These are phyloP conservation scores for Bipolaris bicolor DNA, from an alignment of 2,329 filamentous ascomycete species.

Conservation along the genomic window DNA sequence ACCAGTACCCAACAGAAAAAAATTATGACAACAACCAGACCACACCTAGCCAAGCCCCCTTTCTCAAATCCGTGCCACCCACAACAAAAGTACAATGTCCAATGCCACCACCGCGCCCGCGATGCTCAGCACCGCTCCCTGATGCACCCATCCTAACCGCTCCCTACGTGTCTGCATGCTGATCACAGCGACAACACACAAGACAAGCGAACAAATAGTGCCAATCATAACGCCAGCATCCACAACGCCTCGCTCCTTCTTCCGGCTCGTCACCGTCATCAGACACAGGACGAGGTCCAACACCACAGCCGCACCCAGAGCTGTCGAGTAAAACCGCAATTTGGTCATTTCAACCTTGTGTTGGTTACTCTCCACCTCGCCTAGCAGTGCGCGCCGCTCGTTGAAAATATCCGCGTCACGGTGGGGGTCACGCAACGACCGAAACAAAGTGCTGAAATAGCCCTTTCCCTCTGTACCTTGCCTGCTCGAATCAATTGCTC, in stretches of 20 bases:
- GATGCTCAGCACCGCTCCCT: constrained; percentile 34
- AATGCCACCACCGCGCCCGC: constrained; percentile 34
- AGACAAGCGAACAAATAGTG: constrained; percentile 66
- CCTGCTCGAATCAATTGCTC: constrained; percentile 32
- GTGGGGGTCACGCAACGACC: constrained; percentile 30
- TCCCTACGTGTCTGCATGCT: constrained; percentile 43
- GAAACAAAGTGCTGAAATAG: constrained; percentile 44
- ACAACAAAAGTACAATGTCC: constrained; percentile 40
- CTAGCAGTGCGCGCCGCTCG: constrained; percentile 57
- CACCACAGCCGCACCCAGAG: constrained; percentile 64
- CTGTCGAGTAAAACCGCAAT: constrained; percentile 54
- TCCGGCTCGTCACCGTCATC: constrained; percentile 71
- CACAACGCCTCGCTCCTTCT: constrained; percentile 72
- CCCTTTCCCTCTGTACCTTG: constrained; percentile 19
- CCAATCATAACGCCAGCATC: constrained; percentile 75
- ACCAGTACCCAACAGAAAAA: constrained; percentile 6
- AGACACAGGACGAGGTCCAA: constrained; percentile 69
- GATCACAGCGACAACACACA: constrained; percentile 38
- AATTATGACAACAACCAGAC: not conserved
- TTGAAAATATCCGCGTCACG: constrained; percentile 53
- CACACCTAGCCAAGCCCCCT: not conserved
- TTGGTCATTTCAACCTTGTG: constrained; percentile 46
- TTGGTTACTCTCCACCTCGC: constrained; percentile 38
- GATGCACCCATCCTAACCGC: constrained; percentile 41
- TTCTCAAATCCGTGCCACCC: constrained; percentile 32